Percentiles rank a stretch among this genome's conserved stretches.
Evolutionary conservation across 2,329 filamentous ascomycete genomes (phyloP).

Genomic region (Aspergillus jensenii): DNA sequence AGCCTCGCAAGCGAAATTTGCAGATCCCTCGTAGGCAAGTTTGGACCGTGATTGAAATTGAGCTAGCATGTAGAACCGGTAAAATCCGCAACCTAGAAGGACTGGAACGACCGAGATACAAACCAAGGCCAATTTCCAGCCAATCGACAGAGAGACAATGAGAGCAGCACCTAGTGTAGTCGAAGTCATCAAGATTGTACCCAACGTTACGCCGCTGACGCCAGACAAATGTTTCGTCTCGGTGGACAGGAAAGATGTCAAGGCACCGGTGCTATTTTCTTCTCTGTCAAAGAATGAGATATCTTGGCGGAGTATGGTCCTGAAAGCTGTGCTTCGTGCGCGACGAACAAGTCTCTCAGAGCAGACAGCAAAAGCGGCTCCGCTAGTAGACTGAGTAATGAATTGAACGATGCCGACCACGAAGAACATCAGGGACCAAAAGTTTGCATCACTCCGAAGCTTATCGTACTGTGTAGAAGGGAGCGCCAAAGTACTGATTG

Average conservation of each 20-base stretch:
- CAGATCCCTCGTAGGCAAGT: conserved; percentile 74
- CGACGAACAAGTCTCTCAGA: conserved; percentile 84
- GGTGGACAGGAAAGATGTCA: conserved; percentile 85
- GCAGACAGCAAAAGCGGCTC: conserved; percentile 75
- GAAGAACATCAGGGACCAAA: conserved; percentile 87
- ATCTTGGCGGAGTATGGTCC: conserved; percentile 86
- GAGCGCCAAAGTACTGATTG: conserved; percentile 70
- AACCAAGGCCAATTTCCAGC: conserved; percentile 85
- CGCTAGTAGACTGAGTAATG: conserved; percentile 66
- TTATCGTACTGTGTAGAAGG: conserved; percentile 52
- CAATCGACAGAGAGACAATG: conserved; percentile 68
- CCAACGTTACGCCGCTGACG: conserved; percentile 81
- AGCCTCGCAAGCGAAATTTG: conserved; percentile 87
- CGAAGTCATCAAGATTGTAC: conserved; percentile 75
- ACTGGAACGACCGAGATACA: conserved; percentile 77
- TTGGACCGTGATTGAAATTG: conserved; percentile 78
- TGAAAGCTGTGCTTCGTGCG: conserved; percentile 78
- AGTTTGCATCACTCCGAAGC: conserved; percentile 70
- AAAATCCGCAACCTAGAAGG: conserved; percentile 77
- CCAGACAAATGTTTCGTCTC: conserved; percentile 88
- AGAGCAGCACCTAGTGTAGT: conserved; percentile 79
- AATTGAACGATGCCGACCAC: conserved; percentile 77
- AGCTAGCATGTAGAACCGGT: conserved; percentile 81
- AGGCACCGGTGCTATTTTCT: conserved; percentile 82
- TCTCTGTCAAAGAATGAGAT: conserved; percentile 88